Evolutionary conservation across 2,329 filamentous ascomycete genomes (phyloP), one percentile per base, ranked within the genome.

Genomic region (Stemphylium lycopersici): DNA sequence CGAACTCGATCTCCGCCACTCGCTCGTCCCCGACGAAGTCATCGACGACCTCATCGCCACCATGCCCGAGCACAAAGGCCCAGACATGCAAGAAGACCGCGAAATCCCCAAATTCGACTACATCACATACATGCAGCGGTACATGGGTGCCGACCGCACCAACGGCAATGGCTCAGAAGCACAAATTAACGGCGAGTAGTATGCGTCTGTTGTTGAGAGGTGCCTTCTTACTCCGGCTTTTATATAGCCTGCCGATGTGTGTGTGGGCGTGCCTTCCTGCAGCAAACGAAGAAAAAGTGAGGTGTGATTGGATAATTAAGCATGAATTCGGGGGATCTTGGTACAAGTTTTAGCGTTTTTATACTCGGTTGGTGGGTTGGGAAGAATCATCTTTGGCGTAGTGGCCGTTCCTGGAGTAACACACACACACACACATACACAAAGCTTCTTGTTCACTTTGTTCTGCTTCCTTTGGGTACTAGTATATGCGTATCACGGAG

Each of bases 1-100:
- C 4, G 95, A 99, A 78, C 90, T 99, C 80, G 95, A 99, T 75
- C 84, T 99, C 53, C 86, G 93, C 55, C 95, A 99, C 77, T 95
- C 90, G 37, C 84, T 99, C 34, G 96, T 99, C 33, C 95, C 95
- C 0, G 95, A 99, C 71, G 93, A 98, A 71, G 90, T 99, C 61
- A 97, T 99, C 70, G 93, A 97, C 59, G 90, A 96, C 75, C 83
- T 99, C 42, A 83, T 95, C 47, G 84, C 90, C 68, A 90, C 91
- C 46, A 96, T 99, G 84, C 95, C 95, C 0, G 72, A 80, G 47
- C 93, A 97, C 74, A 85, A 82, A 45, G 95, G 93, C 0, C 91
- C 92, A 2, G 93, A 97, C 75, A 83, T 93, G 76, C 86, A 91
- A 52, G 87, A 91, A 69, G 95, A 98, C 74, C 83, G 92, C 49